Conservation (phyloP, 2,329 filamentous ascomycete genomes). For the Xylariaceae sp. region DNA sequence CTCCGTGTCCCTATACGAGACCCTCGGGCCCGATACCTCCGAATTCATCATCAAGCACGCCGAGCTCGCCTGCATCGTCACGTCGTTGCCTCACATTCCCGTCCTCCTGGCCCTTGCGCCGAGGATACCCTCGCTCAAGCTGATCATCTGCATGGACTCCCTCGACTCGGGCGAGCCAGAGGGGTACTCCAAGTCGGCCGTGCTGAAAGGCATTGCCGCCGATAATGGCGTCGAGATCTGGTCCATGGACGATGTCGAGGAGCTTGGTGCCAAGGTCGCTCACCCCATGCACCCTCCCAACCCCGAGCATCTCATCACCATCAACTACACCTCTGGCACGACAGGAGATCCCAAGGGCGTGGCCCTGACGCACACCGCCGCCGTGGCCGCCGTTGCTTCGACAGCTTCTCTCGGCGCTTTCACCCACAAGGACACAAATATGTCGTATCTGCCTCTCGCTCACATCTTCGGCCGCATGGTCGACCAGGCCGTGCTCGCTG, state of each 20-base stretch:
- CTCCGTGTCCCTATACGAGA: constrained; percentile 93
- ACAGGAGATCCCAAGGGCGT: constrained; percentile 80
- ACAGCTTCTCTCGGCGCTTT: constrained; percentile 50
- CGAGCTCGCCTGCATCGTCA: constrained; percentile 64
- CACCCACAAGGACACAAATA: constrained; percentile 49
- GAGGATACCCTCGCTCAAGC: constrained; percentile 71
- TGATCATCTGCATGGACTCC: constrained; percentile 81
- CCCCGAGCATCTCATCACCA: constrained; percentile 73
- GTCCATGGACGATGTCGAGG: constrained; percentile 74
- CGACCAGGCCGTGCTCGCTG: constrained; percentile 67
- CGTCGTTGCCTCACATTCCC: constrained; percentile 74
- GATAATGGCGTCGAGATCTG: constrained; percentile 71
- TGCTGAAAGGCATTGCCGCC: constrained; percentile 68
- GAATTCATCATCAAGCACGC: constrained; percentile 96
- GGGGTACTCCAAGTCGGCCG: constrained; percentile 68
- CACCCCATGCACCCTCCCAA: constrained; percentile 63
- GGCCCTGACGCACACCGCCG: constrained; percentile 72
- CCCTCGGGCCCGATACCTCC: constrained; percentile 80
- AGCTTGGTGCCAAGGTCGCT: constrained; percentile 63
- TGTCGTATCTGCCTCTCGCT: constrained; percentile 87
- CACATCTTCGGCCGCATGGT: constrained; percentile 87
- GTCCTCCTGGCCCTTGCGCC: constrained; percentile 71
- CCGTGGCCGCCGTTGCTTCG: constrained; percentile 62
- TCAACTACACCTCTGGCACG: constrained; percentile 86
- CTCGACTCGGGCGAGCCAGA: constrained; percentile 71